Percentiles rank a stretch among this genome's conserved stretches.
phyloP scores from a whole-genome alignment of 768 basidiomycete genomes.

The Mycena latifolia region DNA sequence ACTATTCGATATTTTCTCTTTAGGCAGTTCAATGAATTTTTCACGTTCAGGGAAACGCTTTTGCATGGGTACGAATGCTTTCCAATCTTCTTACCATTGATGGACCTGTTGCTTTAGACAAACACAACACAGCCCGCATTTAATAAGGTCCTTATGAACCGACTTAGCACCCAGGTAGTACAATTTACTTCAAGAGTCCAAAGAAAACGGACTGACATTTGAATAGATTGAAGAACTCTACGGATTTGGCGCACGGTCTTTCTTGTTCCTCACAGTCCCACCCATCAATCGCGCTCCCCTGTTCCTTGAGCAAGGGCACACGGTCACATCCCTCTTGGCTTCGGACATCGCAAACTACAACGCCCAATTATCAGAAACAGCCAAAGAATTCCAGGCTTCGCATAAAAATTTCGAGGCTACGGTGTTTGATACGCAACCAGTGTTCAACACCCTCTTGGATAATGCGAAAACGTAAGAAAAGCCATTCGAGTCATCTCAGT shows the following conservation, averaged over 20 bases:
- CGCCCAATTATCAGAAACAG: constrained; percentile 53
- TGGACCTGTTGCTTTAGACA: constrained; percentile 39
- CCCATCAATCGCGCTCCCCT: constrained; percentile 69
- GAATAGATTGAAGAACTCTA: constrained; percentile 61
- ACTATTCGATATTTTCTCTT: constrained; percentile 42
- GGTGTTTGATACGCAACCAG: constrained; percentile 67
- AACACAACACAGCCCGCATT: constrained; percentile 53
- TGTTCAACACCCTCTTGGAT: constrained; percentile 71
- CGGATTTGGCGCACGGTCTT: constrained; percentile 65
- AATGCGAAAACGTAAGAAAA: constrained; percentile 49
- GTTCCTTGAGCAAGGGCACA: constrained; percentile 52
- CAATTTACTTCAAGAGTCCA: not conserved
- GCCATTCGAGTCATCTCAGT: not conserved
- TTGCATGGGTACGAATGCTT: constrained; percentile 52
- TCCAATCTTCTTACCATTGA: not conserved
- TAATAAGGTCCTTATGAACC: constrained; percentile 49
- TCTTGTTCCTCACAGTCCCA: constrained; percentile 74
- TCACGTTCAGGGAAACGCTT: constrained; percentile 58
- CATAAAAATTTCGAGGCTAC: constrained; percentile 59
- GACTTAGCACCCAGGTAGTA: constrained; percentile 49
- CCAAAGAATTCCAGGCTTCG: constrained; percentile 52
- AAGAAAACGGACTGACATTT: constrained; percentile 22
- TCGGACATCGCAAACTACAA: constrained; percentile 64
- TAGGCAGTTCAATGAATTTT: constrained; percentile 25
- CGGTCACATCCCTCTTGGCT: constrained; percentile 50